phyloP scores from a whole-genome alignment of 2,329 filamentous ascomycete genomes.

The Colletotrichum agaves region DNA sequence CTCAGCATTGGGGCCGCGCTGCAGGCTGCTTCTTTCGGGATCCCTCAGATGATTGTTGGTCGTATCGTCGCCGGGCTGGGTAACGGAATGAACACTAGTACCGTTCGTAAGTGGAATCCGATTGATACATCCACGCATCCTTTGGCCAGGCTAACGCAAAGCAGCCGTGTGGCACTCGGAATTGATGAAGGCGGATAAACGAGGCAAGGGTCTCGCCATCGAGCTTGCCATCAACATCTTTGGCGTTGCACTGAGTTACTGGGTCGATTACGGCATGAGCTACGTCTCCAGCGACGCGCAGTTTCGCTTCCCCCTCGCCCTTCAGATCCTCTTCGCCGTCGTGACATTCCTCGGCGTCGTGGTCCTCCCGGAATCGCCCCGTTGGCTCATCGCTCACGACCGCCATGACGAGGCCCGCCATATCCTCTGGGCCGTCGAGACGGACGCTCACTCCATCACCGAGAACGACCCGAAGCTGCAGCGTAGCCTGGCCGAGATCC shows the following conservation, averaged over 20 bases:
- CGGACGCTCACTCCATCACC: constrained; percentile 41
- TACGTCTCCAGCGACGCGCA: constrained; percentile 48
- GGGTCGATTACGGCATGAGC: constrained; percentile 53
- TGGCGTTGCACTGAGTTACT: constrained; percentile 49
- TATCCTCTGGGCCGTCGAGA: constrained; percentile 47
- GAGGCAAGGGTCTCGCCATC: constrained; percentile 47
- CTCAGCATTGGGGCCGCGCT: constrained; percentile 56
- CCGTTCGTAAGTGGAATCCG: constrained; percentile 47
- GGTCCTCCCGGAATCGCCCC: constrained; percentile 56
- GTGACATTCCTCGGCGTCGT: constrained; percentile 47
- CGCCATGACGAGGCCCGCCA: constrained; percentile 54
- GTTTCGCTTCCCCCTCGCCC: constrained; percentile 57
- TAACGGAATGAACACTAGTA: constrained; percentile 60
- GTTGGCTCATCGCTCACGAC: constrained; percentile 60
- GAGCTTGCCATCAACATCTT: constrained; percentile 53
- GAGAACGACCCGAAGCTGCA: constrained; percentile 43
- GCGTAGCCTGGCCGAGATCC: constrained; percentile 49
- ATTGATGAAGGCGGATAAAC: constrained; percentile 51
- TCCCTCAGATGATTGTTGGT: constrained; percentile 56
- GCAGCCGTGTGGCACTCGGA: constrained; percentile 55
- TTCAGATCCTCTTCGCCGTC: constrained; percentile 56
- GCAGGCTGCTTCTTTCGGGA: constrained; percentile 53
- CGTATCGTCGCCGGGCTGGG: constrained; percentile 58
- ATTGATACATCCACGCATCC: background rate
- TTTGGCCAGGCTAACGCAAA: background rate